These are phyloP conservation scores for Beauveria rudraprayagi DNA, from an alignment of 2,329 filamentous ascomycete genomes.

Conservation along the genomic window DNA sequence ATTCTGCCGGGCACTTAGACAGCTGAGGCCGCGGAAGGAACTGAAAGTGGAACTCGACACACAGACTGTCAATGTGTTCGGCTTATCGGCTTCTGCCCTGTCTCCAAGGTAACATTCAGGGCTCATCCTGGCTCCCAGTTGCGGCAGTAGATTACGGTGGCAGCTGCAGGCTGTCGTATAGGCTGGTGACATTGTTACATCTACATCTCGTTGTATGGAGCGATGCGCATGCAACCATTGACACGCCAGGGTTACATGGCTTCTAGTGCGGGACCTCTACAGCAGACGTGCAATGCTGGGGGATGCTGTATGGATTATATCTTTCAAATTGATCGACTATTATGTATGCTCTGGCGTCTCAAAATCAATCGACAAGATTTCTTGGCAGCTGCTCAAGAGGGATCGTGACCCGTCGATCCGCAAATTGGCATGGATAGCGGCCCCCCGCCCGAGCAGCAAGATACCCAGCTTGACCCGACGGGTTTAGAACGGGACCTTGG, in stretches of 20 bases:
- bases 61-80: too few relatives aligned
- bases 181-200: background rate
- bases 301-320: accelerated
- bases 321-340: background rate
- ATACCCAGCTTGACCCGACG: background rate
- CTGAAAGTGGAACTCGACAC: background rate
- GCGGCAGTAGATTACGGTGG: background rate
- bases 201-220: background rate
- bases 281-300: background rate
- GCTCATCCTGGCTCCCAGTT: background rate
- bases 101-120: conserved; percentile 9
- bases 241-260: background rate
- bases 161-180: background rate
- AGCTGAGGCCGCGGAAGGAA: too few relatives aligned
- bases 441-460: background rate
- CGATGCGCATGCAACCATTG: background rate
- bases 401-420: background rate
- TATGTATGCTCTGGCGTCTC: too few relatives aligned
- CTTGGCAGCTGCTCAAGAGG: background rate
- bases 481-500: background rate
- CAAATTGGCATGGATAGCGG: background rate
- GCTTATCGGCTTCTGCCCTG: background rate
- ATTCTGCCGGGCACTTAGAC: too few relatives aligned
- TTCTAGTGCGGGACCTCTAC: background rate
- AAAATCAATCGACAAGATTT: background rate